phyloP scores from a whole-genome alignment of 1,284 basidiomycete species.

The Cryptococcus sp. region DNA sequence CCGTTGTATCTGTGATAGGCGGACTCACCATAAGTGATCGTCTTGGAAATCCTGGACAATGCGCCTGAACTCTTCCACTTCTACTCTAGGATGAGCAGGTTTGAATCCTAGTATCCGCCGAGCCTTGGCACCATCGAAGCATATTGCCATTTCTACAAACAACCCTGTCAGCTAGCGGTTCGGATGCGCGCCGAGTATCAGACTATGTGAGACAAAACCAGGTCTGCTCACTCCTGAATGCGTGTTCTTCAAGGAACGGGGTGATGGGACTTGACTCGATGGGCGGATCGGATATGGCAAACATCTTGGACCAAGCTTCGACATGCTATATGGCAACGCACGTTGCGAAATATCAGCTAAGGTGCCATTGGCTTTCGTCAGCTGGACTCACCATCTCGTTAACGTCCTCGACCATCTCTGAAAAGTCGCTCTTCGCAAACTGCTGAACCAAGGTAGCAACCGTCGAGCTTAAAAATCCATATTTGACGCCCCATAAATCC shows the following conservation, averaged over 20 bases:
- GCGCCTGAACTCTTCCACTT: constrained; percentile 38
- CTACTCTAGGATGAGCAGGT: constrained; percentile 61
- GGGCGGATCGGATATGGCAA: constrained; percentile 70
- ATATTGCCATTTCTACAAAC: constrained; percentile 58
- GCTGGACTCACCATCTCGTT: constrained; percentile 64
- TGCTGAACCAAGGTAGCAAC: constrained; percentile 59
- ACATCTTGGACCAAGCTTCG: constrained; percentile 80
- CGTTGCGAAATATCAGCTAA: background rate
- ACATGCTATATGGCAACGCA: constrained; percentile 59
- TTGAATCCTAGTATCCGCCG: constrained; percentile 64
- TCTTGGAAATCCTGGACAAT: constrained; percentile 49
- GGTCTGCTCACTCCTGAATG: constrained; percentile 43
- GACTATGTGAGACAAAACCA: background rate
- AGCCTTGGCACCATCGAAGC: constrained; percentile 47
- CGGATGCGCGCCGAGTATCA: background rate
- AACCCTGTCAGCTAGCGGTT: background rate
- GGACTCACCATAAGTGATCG: constrained; percentile 45
- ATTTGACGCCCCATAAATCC: constrained; percentile 75
- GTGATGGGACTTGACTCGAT: constrained; percentile 72
- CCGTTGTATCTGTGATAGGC: too few species aligned
- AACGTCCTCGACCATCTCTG: constrained; percentile 78
- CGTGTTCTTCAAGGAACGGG: constrained; percentile 78
- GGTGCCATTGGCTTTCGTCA: background rate
- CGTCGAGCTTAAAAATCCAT: constrained; percentile 77
- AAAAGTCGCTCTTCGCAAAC: constrained; percentile 57